Conservation (phyloP, 495 filamentous ascomycete genomes). For the Friedmanniomyces simplex region DNA sequence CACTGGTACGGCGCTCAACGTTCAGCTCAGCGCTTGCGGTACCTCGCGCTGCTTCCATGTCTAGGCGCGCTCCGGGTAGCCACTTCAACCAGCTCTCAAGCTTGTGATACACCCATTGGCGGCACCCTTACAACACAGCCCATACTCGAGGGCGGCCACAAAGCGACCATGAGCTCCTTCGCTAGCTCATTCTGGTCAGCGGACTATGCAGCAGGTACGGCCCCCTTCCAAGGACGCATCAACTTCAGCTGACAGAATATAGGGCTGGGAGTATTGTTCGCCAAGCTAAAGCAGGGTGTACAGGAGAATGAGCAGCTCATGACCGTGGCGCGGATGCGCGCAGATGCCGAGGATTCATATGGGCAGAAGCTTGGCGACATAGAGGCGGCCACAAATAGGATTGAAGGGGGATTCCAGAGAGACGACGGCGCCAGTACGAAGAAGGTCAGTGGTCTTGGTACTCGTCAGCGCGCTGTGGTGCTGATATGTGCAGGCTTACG, state of each 20-base stretch:
- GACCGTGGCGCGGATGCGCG: conserved; percentile 83
- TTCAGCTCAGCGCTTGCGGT: neutral
- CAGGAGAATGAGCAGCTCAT: conserved; percentile 91
- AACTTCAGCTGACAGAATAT: neutral
- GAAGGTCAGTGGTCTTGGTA: conserved; percentile 51
- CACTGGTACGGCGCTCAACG: neutral
- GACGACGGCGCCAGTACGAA: conserved; percentile 94
- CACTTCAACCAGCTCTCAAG: neutral
- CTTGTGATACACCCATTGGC: no score
- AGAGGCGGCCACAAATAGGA: conserved; percentile 66
- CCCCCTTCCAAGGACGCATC: neutral
- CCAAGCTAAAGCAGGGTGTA: conserved; percentile 91
- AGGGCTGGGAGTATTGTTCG: conserved; percentile 91
- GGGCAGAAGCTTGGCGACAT: conserved; percentile 73
- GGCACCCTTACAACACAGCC: neutral
- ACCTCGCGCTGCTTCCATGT: neutral
- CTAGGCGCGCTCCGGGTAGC: neutral
- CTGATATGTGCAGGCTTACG: conserved; percentile 61
- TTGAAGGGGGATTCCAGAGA: conserved; percentile 73
- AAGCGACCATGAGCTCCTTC: conserved; percentile 37
- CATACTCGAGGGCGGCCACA: neutral
- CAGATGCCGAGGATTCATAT: conserved; percentile 89
- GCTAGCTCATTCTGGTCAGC: conserved; percentile 92
- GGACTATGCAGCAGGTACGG: conserved; percentile 78
- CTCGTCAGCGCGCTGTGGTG: conserved; percentile 3